Conservation (phyloP, 768 basidiomycete genomes). For the Scleroderma citrinum region DNA sequence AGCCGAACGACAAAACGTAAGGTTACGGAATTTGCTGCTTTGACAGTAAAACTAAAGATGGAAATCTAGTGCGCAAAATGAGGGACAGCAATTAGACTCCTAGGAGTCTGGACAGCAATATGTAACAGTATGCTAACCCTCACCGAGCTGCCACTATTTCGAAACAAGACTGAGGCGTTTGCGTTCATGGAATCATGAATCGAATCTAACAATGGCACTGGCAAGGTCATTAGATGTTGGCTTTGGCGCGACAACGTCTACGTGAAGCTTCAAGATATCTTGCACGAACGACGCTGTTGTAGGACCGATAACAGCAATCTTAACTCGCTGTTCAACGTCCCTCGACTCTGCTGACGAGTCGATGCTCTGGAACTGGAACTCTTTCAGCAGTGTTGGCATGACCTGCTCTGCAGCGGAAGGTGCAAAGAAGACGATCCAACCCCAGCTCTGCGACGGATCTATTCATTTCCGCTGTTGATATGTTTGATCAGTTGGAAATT, state of each 20-base stretch:
- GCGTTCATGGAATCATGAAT: too few species aligned
- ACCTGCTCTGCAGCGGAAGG: conserved; percentile 64
- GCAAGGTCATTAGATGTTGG: conserved; percentile 52
- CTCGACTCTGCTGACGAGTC: neutral
- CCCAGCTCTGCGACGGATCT: conserved; percentile 28
- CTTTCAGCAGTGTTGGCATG: conserved; percentile 40
- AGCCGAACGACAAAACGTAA: neutral
- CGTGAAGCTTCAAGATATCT: conserved; percentile 39
- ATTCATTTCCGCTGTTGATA: neutral
- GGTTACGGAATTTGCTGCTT: neutral
- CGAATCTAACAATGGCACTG: conserved; percentile 20
- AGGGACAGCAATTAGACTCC: neutral
- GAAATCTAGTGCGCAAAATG: neutral
- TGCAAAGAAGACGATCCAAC: conserved; percentile 72
- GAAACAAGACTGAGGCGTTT: too few species aligned
- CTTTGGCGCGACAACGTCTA: conserved; percentile 50
- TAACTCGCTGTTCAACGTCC: conserved; percentile 15
- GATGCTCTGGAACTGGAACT: conserved; percentile 36
- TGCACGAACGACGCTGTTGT: conserved; percentile 53
- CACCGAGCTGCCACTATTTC: too few species aligned
- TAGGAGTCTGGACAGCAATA: too few species aligned
- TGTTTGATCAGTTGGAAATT: neutral
- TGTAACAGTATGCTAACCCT: too few species aligned
- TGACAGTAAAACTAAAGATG: neutral
- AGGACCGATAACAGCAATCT: conserved; percentile 61